Evolutionary conservation across 768 basidiomycete species (phyloP), one percentile per base, ranked within the genome.

Genomic region (Naganishia vaughanmartiniae): DNA sequence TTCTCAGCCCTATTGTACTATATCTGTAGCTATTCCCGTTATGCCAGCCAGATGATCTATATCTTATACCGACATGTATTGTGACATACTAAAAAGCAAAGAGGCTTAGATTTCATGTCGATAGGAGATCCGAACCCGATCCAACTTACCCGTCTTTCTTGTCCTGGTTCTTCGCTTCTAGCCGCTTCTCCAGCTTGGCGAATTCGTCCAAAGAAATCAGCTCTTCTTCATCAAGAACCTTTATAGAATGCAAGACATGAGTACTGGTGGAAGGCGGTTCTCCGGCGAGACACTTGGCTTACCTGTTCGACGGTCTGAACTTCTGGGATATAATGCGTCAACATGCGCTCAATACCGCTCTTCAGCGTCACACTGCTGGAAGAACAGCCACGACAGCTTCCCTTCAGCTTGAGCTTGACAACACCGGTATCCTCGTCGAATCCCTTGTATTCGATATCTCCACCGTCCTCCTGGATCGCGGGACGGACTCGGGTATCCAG

Each of bases 391-490:
- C 96, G 84, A 82, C 96, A 99, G 78, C 93, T 95, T 33, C 96
- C 96, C 84, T 98, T 98, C 71, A 99, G 84, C 81, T 90, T 95
- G 34, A 99, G 85, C 78, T 86, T 87, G 6, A 99, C 95, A 34
- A 90, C 76, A 0, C 91, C 91, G 28, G 83, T 81, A 26, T 87
- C 87, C 73, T 95, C 92, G 60, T 87, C 85, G 76, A 98, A 95
- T 3, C 92, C 93, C 42, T 89, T 87, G 80, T 91, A 99, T 82
- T 98, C 95, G 69, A 99, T 93, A 79, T 98, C 96, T 1, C 96
- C 96, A 0, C 96, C 96, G 69, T 99, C 95, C 80, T 98, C 96
- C 91, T 94, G 94, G 71, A 99, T 98, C 5, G 93, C 91, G 6
- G 96, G 96, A 67, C 96, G 84, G 21, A 99, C 93, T 17, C 96